Evolutionary conservation across 1,284 basidiomycete species (phyloP).

Genomic region (Sporisorium reilianum): DNA sequence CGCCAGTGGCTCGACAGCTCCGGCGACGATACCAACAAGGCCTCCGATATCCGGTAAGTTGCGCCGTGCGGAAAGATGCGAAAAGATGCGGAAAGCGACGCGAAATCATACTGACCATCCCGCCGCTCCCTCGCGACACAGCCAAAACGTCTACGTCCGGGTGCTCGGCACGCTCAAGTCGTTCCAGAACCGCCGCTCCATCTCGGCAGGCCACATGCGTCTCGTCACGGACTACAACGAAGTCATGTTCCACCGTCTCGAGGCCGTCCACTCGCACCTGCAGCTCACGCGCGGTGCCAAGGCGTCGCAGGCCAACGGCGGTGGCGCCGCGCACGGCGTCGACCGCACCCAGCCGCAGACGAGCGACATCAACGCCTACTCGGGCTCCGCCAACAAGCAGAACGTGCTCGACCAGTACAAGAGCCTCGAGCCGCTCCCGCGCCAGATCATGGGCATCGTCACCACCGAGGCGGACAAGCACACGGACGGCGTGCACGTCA

Average conservation of each 20-base stretch:
- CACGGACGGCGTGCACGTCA: constrained; percentile 57
- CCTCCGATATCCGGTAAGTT: constrained; percentile 59
- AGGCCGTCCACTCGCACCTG: constrained; percentile 72
- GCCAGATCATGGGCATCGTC: constrained; percentile 53
- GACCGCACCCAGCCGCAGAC: constrained; percentile 16
- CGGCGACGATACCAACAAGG: constrained; percentile 71
- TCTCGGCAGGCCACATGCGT: constrained; percentile 72
- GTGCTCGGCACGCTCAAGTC: constrained; percentile 89
- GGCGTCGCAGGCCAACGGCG: constrained; percentile 15
- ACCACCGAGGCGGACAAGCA: constrained; percentile 51
- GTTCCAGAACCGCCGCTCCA: constrained; percentile 83
- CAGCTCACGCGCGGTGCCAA: constrained; percentile 44
- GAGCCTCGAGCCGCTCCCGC: constrained; percentile 40
- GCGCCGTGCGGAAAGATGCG: background rate
- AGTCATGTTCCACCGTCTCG: constrained; percentile 81
- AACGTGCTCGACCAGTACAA: constrained; percentile 43
- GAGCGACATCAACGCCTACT: constrained; percentile 51
- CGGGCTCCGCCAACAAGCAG: constrained; percentile 34
- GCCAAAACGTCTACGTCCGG: constrained; percentile 83
- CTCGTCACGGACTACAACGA: constrained; percentile 81
- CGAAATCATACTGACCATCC: constrained; percentile 8
- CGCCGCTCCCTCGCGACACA: constrained; percentile 64
- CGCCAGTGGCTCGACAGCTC: constrained; percentile 86
- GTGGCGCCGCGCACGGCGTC: constrained; percentile 7
- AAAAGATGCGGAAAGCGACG: constrained; percentile 1